These are phyloP conservation scores for Metroxylon sagu DNA, from an alignment of 176 grass and related monocot species.

Conservation along the genomic window DNA sequence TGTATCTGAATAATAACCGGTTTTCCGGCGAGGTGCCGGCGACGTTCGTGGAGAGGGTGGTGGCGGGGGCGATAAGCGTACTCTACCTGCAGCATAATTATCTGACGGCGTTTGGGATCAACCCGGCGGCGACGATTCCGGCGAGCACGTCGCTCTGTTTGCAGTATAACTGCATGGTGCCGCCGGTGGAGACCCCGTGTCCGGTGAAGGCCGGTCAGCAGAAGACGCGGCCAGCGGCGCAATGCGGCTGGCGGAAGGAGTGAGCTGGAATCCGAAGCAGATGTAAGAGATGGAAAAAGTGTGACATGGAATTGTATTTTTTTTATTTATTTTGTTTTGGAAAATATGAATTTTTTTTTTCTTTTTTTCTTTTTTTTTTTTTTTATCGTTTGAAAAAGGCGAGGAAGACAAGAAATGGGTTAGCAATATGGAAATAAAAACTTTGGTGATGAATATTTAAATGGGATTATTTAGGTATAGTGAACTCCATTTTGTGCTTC, in stretches of 20 bases:
- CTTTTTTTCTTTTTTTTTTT: too few relatives aligned
- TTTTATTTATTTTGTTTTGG: too few relatives aligned
- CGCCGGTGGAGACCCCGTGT: slow-evolving; percentile 1
- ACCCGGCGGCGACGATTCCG: not conserved
- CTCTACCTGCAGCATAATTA: slow-evolving; percentile 16
- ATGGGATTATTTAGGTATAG: too few relatives aligned
- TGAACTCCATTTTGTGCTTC: too few relatives aligned
- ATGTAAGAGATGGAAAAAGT: too few relatives aligned
- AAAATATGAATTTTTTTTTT: too few relatives aligned
- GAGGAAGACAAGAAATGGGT: too few relatives aligned
- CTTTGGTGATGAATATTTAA: too few relatives aligned
- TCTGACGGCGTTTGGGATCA: slow-evolving; percentile 4
- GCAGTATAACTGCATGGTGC: slow-evolving; percentile 12
- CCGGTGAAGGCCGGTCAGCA: not conserved
- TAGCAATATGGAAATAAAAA: too few relatives aligned
- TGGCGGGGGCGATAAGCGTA: slow-evolving; percentile 4
- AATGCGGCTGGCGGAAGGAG: not conserved
- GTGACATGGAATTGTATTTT: too few relatives aligned
- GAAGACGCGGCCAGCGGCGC: slow-evolving; percentile 11
- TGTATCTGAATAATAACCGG: slow-evolving; percentile 10
- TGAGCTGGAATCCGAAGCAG: too few relatives aligned
- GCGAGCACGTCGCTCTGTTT: not conserved
- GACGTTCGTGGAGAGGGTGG: slow-evolving; percentile 1
- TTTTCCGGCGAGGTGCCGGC: slow-evolving; percentile 4
- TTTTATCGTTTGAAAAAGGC: too few relatives aligned